These are phyloP conservation scores for Zoysia pacifica DNA, from an alignment of 176 grass and related monocot genomes.

Conservation along the genomic window DNA sequence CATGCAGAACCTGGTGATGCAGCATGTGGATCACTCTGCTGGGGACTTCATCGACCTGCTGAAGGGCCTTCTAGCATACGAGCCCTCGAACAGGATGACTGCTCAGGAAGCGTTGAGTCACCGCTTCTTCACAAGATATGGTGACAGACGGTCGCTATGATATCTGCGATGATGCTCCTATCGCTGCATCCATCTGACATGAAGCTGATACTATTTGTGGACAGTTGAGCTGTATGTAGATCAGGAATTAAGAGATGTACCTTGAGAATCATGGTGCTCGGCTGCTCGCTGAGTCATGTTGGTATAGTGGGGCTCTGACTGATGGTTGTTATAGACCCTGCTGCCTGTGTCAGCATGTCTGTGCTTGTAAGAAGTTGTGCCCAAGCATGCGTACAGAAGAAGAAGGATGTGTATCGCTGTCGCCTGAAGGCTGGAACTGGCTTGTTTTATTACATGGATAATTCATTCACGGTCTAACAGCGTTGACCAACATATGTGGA, in stretches of 20 bases:
- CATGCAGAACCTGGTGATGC: constrained; percentile 61
- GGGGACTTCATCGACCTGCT: constrained; percentile 54
- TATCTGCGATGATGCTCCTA: neutral
- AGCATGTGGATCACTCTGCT: constrained; percentile 63
- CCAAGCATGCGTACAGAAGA: neutral
- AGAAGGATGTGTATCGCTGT: neutral
- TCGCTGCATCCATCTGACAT: neutral
- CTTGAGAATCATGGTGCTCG: neutral
- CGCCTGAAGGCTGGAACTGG: neutral
- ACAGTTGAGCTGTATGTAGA: neutral
- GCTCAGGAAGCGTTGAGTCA: constrained; percentile 44
- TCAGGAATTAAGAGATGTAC: neutral
- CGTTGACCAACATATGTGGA: too few species aligned
- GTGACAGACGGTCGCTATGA: constrained; percentile 14
- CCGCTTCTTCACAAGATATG: constrained; percentile 40
- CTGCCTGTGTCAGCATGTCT: neutral
- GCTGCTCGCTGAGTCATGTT: neutral
- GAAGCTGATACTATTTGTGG: constrained; percentile 2
- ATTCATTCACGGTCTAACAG: neutral
- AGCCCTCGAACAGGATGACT: constrained; percentile 45
- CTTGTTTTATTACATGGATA: neutral
- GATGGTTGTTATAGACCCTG: neutral
- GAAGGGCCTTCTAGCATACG: constrained; percentile 48
- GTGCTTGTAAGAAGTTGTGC: neutral
- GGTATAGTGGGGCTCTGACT: neutral